A percentile compares a stretch with the other conserved stretches of the same genome.
phyloP scores from a whole-genome alignment of 805 yeast genomes.

The Kazachstania kunashirensis region DNA sequence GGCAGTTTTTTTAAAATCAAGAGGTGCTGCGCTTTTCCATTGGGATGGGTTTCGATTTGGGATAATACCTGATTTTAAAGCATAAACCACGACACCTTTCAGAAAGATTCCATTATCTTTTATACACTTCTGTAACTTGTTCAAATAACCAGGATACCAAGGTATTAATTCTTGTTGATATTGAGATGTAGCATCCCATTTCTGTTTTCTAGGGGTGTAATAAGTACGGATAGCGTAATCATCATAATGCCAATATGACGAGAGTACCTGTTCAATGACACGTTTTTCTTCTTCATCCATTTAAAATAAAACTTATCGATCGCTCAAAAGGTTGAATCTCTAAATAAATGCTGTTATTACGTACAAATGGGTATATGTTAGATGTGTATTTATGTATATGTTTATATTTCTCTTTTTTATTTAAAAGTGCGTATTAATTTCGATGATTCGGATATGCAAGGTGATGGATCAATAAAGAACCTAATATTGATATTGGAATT shows the following conservation, averaged over 20 bases:
- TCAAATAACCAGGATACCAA: constrained; percentile 37
- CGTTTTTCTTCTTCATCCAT: neutral
- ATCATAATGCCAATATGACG: constrained; percentile 5
- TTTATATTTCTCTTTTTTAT: neutral
- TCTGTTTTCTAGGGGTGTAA: constrained; percentile 22
- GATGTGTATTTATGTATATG: neutral
- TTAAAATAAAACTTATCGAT: too few species aligned
- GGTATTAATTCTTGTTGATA: constrained; percentile 36
- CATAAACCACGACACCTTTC: constrained; percentile 21
- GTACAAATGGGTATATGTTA: too few species aligned
- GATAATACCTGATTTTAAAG: too few species aligned
- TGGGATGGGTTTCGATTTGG: too few species aligned
- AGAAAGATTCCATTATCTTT: constrained; percentile 6
- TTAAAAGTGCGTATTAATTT: constrained; percentile 15
- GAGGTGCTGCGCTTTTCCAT: too few species aligned
- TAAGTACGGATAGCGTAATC: constrained; percentile 7
- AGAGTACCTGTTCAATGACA: neutral
- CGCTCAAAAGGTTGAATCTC: too few species aligned
- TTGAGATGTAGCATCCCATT: constrained; percentile 29
- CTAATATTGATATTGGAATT: constrained; percentile 15
- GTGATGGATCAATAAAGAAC: constrained; percentile 26
- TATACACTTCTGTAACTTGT: constrained; percentile 28
- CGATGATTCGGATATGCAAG: constrained; percentile 4
- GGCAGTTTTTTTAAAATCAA: constrained; percentile 33
- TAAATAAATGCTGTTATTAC: too few species aligned